These are phyloP conservation scores for Gnomoniopsis sp. DNA, from an alignment of 2,329 filamentous ascomycete genomes.

Conservation along the genomic window DNA sequence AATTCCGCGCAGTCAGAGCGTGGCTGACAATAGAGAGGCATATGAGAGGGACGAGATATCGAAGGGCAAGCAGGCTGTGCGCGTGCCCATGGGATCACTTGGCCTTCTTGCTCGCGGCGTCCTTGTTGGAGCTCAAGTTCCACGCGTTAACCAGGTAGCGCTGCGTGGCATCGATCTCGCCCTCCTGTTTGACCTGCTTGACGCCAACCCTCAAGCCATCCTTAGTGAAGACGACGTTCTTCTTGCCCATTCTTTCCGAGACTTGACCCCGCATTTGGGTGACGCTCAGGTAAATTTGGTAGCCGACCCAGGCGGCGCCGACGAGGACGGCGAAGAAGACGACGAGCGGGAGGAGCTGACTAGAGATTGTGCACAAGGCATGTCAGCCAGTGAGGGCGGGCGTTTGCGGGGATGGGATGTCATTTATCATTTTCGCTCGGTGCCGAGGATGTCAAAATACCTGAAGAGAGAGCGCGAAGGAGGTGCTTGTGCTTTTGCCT, in stretches of 20 bases:
- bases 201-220: slow-evolving; percentile 71
- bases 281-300: slow-evolving; percentile 68
- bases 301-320: slow-evolving; percentile 61
- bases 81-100: slow-evolving; percentile 18
- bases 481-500: slow-evolving; percentile 5
- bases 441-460: background rate
- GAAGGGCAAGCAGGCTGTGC: background rate
- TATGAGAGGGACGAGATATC: background rate
- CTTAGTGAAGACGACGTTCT: slow-evolving; percentile 72
- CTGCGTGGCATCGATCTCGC: slow-evolving; percentile 72
- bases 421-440: background rate
- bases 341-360: slow-evolving; percentile 63
- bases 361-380: slow-evolving; percentile 24
- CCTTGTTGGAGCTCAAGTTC: slow-evolving; percentile 47
- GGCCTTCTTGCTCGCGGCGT: slow-evolving; percentile 26
- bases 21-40: background rate
- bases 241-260: slow-evolving; percentile 68
- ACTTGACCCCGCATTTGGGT: slow-evolving; percentile 64
- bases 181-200: slow-evolving; percentile 64
- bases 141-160: slow-evolving; percentile 64
- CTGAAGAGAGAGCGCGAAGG: slow-evolving; percentile 10
- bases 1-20: background rate
- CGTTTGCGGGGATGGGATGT: background rate
- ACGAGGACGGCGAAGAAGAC: slow-evolving; percentile 58
- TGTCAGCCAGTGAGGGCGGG: background rate